phyloP scores from a whole-genome alignment of 2,329 filamentous ascomycete species.

The Xylaria sp. region DNA sequence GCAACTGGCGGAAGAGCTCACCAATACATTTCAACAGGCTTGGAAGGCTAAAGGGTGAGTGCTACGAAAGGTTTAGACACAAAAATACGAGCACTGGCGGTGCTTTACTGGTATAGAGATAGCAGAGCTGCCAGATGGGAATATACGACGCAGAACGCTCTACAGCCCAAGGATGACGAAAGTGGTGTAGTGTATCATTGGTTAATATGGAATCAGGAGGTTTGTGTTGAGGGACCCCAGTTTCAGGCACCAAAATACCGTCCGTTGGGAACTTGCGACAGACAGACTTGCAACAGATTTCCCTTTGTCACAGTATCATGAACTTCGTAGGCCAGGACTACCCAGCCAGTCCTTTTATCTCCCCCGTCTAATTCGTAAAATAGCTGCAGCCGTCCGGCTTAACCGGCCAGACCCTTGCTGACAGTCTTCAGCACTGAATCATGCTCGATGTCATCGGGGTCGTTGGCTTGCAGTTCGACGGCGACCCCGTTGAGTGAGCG shows the following conservation, averaged over 20 bases:
- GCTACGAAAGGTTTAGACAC: not conserved
- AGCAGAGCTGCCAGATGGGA: slow-evolving; percentile 11
- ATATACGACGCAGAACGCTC: slow-evolving; percentile 36
- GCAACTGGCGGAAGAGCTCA: slow-evolving; percentile 66
- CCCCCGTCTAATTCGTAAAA: slow-evolving; percentile 19
- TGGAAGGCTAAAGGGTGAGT: slow-evolving; percentile 61
- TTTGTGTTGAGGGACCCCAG: slow-evolving; percentile 40
- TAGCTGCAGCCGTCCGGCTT: slow-evolving; percentile 35
- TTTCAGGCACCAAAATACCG: slow-evolving; percentile 39
- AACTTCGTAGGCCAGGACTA: slow-evolving; percentile 33
- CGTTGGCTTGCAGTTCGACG: slow-evolving; percentile 82
- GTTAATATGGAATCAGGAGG: slow-evolving; percentile 44
- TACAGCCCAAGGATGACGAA: slow-evolving; percentile 39
- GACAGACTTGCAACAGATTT: slow-evolving; percentile 18
- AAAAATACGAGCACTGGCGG: not conserved
- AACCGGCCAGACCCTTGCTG: slow-evolving; percentile 65
- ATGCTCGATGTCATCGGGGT: slow-evolving; percentile 81
- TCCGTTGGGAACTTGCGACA: slow-evolving; percentile 30
- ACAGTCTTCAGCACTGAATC: slow-evolving; percentile 70
- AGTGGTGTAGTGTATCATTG: slow-evolving; percentile 42
- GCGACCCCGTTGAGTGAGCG: slow-evolving; percentile 77
- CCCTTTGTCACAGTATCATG: slow-evolving; percentile 36
- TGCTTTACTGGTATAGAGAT: slow-evolving; percentile 9
- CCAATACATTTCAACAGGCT: slow-evolving; percentile 70
- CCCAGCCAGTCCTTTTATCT: slow-evolving; percentile 20